Evolutionary conservation across 108 stramenopile genomes (phyloP), one percentile per base, ranked within the genome.

Genomic region (Stephanodiscus minutulus): DNA sequence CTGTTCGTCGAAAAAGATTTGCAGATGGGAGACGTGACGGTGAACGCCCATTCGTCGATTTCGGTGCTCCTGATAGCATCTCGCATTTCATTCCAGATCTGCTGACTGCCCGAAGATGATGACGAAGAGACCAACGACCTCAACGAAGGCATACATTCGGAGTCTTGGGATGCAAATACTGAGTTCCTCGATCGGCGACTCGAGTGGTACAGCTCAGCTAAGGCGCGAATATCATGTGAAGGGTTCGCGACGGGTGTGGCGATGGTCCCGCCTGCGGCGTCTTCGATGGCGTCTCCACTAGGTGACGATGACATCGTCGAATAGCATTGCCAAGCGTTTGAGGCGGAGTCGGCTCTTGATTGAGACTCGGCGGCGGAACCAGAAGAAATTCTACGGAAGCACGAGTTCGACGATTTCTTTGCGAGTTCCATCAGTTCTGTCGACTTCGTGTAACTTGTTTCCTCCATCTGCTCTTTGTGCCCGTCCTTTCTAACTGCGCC

Each of bases 171-270:
- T 5, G 7, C 24, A 13, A 25, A 10, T 22, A 53, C 52, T 53
- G 52, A 1, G 15, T 53, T 24, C 24, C 52, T 53, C 52, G 52
- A 53, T 53, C 52, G 52, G 5, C 52, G 52, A 53, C 52, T 53
- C 25, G 52, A 53, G 25, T 53, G 52, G 24, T 53, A 53, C 7
- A 53, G 52, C 52, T 53, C 22, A 4, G 52, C 52, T 27, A 53
- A 53, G 52, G 24, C 25, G 52, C 22, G 52, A 25, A 25, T 25
- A 25, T 27, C 52, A 12, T 24, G 52, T 27, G 52, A 53, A 53
- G 25, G 22, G 52, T 53, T 53, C 25, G 52, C 22, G 22, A 12
- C 11, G 52, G 52, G 52, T 53, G 52, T 53, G 22, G 20, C 24
- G 22, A 53, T 53, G 22, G 25, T 10, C 25, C 22, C 25, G 12